Base-by-base conservation (phyloP, 768 basidiomycete genomes). In the Amanita rubescens region DNA sequence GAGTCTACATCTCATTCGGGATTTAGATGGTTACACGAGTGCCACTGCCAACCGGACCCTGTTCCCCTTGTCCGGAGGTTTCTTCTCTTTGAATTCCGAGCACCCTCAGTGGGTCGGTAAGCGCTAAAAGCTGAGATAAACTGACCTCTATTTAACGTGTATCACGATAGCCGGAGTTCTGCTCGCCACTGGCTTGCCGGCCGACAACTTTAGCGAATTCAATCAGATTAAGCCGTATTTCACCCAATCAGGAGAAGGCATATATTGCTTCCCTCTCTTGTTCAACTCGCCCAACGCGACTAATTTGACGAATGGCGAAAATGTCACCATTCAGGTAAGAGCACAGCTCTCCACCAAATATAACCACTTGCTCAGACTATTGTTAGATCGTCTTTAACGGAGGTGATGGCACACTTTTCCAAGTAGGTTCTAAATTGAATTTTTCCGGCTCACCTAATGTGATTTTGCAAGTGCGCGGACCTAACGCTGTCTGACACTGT, bases 351-450 rank as follows among this genome's bases (percentile, higher is more conserved):
- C 15, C 3, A 33, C 12, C 17, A 25, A n/a, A 25, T 24, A n/a
- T 20, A 22, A 12, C 34, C 33, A 20, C n/a, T 19, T 19, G 35
- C 37, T 35, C 1, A 25, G 20, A 38, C 39, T n/a, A 41, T 51
- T 20, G 17, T 15, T 46, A 76, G 71, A 60, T 90, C 20, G 58
- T 79, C 25, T 91, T 69, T 62, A 67, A 80, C 58, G 87, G 87
- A 37, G 88, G 87, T 33, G 90, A 93, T 62, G 83, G 82, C 19
- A 44, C 62, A 25, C 75, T 94, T 7, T 90, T 75, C 69, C 87
- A 91, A 75, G 87, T 79, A 60, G 39, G 67, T 62, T 27, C n/a
- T 35, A 17, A 0, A 39, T 1, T 22, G 46, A 39, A 10, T 44
- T 19, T n/a, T 32, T 14, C 11, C 14, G 27, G 33, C 39, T 11